Percentiles rank a stretch among this genome's conserved stretches.
These are phyloP conservation scores for Chalciporus sphaerocephalus DNA, from an alignment of 768 basidiomycete species.

Conservation along the genomic window DNA sequence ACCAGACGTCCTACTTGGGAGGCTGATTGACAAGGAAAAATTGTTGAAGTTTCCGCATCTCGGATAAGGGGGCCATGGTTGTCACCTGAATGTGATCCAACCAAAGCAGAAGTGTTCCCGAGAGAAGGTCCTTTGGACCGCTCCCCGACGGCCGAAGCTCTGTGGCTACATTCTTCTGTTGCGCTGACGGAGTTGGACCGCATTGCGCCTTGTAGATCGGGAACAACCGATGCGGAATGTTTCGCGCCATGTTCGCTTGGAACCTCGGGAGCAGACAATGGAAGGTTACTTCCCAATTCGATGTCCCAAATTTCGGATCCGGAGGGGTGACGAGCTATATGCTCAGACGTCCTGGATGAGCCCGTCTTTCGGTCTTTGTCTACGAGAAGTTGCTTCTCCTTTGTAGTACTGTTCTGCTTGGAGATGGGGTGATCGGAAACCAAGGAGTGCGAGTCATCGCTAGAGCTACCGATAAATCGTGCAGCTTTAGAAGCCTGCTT, in stretches of 20 bases:
- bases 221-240: conserved; percentile 29
- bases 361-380: background rate
- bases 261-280: conserved; percentile 19
- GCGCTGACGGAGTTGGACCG: conserved; percentile 25
- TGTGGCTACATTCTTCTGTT: conserved; percentile 1
- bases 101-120: conserved; percentile 11
- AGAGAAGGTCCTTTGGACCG: background rate
- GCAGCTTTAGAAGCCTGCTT: conserved; percentile 8
- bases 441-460: conserved; percentile 14
- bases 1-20: conserved; percentile 39
- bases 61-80: background rate
- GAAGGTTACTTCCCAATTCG: conserved; percentile 36
- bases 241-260: conserved; percentile 14
- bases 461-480: conserved; percentile 3
- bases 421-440: conserved; percentile 13
- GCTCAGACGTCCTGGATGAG: background rate
- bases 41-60: conserved; percentile 22
- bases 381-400: background rate
- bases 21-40: conserved; percentile 53
- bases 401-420: conserved; percentile 7
- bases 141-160: background rate
- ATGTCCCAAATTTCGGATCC: conserved; percentile 56
- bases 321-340: conserved; percentile 2
- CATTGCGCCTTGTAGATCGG: conserved; percentile 32
- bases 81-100: conserved; percentile 24